phyloP scores from a whole-genome alignment of 306 rosid species.

The Prunus kanzakura region DNA sequence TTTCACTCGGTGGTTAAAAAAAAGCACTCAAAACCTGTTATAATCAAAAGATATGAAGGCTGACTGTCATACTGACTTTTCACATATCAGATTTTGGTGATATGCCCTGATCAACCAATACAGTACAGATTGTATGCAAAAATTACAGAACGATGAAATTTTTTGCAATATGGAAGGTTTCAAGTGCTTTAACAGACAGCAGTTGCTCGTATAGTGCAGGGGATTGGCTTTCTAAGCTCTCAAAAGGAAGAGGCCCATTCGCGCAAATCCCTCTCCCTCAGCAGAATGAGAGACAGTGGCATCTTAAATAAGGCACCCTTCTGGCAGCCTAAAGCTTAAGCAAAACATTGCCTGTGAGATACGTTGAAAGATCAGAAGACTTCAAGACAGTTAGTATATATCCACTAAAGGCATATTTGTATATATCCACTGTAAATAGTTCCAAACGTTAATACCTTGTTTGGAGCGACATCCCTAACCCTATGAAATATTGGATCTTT shows the following conservation, averaged over 20 bases:
- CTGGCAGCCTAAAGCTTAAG: slow-evolving; percentile 64
- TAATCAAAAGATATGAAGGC: no score
- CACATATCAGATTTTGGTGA: no score
- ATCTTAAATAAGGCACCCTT: slow-evolving; percentile 49
- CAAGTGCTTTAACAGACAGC: background rate
- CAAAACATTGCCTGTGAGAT: slow-evolving; percentile 82
- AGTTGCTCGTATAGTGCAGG: background rate
- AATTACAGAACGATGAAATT: background rate
- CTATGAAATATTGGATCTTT: slow-evolving; percentile 62
- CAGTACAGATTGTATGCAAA: background rate
- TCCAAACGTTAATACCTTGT: slow-evolving; percentile 56
- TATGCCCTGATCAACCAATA: background rate
- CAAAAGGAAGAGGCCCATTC: background rate
- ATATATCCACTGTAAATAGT: background rate
- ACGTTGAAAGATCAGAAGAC: background rate
- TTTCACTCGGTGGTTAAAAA: no score
- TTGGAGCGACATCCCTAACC: slow-evolving; percentile 96
- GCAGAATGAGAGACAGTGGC: slow-evolving; percentile 15
- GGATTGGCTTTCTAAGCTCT: background rate
- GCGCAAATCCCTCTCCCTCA: background rate
- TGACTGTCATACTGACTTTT: no score
- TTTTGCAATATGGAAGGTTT: background rate
- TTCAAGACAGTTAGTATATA: background rate
- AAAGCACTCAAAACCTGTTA: no score
- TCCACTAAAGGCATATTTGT: background rate